These are phyloP conservation scores for Leptodermis oblonga DNA, from an alignment of 257 asterid genomes.

Conservation along the genomic window DNA sequence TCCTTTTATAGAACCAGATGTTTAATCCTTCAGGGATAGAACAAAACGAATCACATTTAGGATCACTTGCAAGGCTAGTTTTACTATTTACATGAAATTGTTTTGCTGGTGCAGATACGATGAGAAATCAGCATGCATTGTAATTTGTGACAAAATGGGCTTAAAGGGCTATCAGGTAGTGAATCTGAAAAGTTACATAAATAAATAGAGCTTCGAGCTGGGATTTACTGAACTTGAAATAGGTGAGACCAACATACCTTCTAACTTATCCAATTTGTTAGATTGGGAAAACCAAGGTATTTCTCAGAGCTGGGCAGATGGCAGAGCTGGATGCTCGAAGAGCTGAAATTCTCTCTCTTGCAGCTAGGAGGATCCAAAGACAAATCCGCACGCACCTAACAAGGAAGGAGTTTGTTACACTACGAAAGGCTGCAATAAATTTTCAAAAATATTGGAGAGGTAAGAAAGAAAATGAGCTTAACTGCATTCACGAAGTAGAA, in stretches of 20 bases:
- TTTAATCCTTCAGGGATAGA: too few species aligned
- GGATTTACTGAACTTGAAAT: not conserved
- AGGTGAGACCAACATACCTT: not conserved
- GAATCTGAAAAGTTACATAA: not conserved
- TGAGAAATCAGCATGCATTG: conserved; percentile 77
- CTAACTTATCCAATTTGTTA: conserved; percentile 24
- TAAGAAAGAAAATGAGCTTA: conserved; percentile 21
- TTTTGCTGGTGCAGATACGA: conserved; percentile 49
- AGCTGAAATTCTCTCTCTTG: conserved; percentile 77
- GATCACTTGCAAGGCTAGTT: not conserved
- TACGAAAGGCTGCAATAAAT: conserved; percentile 60
- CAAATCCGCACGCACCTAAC: conserved; percentile 74
- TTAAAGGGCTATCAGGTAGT: conserved; percentile 84
- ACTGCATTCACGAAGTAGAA: not conserved
- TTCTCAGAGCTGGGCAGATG: conserved; percentile 98
- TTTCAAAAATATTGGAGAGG: conserved; percentile 88
- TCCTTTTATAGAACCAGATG: conserved; percentile 2
- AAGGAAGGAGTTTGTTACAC: conserved; percentile 61
- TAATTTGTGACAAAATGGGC: conserved; percentile 75
- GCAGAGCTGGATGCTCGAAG: conserved; percentile 93
- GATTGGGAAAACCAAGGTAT: conserved; percentile 93
- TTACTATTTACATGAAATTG: not conserved
- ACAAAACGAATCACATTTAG: not conserved
- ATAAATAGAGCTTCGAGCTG: conserved; percentile 7
- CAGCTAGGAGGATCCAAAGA: conserved; percentile 78